These are phyloP conservation scores for Rhodosporidiobolus sp. DNA, from an alignment of 768 basidiomycete genomes.

Conservation along the genomic window DNA sequence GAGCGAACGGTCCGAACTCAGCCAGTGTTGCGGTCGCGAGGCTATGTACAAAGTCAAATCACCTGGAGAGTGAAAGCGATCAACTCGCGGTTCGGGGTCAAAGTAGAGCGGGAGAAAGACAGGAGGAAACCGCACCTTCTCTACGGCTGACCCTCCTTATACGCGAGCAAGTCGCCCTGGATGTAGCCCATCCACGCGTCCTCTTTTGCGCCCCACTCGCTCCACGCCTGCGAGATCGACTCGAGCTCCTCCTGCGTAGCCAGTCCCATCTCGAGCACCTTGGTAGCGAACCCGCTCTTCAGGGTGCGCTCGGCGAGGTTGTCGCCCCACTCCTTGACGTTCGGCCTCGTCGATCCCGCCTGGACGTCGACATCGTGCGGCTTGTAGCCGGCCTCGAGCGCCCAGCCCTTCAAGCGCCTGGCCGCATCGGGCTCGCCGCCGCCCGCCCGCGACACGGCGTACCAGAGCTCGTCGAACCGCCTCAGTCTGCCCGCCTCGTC, in stretches of 20 bases:
- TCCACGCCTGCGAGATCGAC: conserved; percentile 43
- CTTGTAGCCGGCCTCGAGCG: conserved; percentile 51
- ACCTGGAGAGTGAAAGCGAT: too few species aligned
- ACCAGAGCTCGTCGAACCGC: conserved; percentile 19
- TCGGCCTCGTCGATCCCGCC: conserved; percentile 51
- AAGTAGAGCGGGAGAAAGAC: too few species aligned
- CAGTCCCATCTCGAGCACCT: conserved; percentile 46
- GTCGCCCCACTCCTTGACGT: conserved; percentile 50
- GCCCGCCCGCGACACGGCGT: conserved; percentile 46
- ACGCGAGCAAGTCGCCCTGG: conserved; percentile 46
- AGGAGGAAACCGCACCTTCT: too few species aligned
- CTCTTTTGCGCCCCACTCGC: conserved; percentile 47
- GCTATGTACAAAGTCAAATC: too few species aligned
- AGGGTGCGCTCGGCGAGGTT: conserved; percentile 52
- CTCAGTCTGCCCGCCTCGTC: not conserved
- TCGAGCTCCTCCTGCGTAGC: conserved; percentile 44
- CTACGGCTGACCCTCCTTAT: conserved; percentile 39
- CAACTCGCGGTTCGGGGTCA: too few species aligned
- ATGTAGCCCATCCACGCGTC: conserved; percentile 50
- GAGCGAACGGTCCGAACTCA: too few species aligned
- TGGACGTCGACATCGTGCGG: conserved; percentile 45
- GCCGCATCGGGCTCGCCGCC: conserved; percentile 53
- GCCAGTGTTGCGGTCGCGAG: too few species aligned
- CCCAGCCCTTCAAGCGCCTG: conserved; percentile 50
- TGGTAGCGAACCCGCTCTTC: conserved; percentile 48